Evolutionary conservation across 495 filamentous ascomycete genomes (phyloP).

Genomic region (Massariosphaeria phaeospora): DNA sequence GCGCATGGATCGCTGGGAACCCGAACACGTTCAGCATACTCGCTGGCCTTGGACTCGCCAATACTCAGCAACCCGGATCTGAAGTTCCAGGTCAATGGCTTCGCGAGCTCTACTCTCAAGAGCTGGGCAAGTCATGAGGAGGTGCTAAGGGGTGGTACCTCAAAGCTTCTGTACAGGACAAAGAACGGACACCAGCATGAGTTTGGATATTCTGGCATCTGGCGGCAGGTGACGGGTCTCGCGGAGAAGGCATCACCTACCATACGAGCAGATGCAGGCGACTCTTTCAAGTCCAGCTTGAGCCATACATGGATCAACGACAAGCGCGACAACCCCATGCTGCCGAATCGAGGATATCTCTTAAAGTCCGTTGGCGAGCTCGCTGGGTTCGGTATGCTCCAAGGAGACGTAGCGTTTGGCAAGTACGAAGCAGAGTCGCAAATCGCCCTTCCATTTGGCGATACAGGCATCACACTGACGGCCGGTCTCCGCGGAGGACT

Average conservation of each 20-base stretch:
- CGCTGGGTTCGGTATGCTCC: slow-evolving; percentile 77
- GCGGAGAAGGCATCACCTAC: slow-evolving; percentile 67
- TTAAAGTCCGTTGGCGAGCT: slow-evolving; percentile 71
- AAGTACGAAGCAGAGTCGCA: slow-evolving; percentile 82
- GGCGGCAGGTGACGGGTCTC: slow-evolving; percentile 83
- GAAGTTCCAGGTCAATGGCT: slow-evolving; percentile 65
- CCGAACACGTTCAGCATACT: slow-evolving; percentile 82
- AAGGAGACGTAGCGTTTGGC: slow-evolving; percentile 84
- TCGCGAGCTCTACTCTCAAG: slow-evolving; percentile 77
- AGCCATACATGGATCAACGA: slow-evolving; percentile 77
- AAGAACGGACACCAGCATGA: slow-evolving; percentile 59
- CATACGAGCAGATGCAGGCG: slow-evolving; percentile 78
- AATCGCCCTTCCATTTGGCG: slow-evolving; percentile 63
- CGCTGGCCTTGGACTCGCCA: slow-evolving; percentile 74
- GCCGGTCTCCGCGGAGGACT: slow-evolving; percentile 59
- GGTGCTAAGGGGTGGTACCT: slow-evolving; percentile 69
- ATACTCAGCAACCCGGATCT: slow-evolving; percentile 76
- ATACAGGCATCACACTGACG: slow-evolving; percentile 69
- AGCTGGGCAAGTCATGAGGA: slow-evolving; percentile 92
- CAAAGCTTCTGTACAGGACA: slow-evolving; percentile 67
- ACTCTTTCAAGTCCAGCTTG: slow-evolving; percentile 82
- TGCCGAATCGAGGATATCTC: slow-evolving; percentile 78
- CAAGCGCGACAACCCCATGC: slow-evolving; percentile 68
- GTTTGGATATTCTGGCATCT: slow-evolving; percentile 69
- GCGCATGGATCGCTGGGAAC: slow-evolving; percentile 83